Evolutionary conservation across 2,329 filamentous ascomycete genomes (phyloP), one percentile per base, ranked within the genome.

Genomic region (Fusarium sp.): DNA sequence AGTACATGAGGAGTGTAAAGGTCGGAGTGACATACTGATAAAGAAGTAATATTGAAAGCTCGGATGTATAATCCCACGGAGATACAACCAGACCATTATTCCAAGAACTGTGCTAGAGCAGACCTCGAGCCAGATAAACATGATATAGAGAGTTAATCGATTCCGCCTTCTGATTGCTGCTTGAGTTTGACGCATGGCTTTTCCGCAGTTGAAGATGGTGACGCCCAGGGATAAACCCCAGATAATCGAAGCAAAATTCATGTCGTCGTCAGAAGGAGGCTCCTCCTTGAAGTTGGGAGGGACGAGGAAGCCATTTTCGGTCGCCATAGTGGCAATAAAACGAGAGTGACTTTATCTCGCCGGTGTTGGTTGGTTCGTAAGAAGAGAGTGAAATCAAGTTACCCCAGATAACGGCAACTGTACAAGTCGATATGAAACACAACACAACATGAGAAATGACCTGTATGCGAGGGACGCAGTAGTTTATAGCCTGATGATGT

Each of bases 11-110:
- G 4, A 31, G 25, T 4, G 17, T 4, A 5, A 31, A 42, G 4
- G 10, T n/a, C 33, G 2, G 9, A 15, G 22, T 33, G 62, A 57
- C 75, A 25, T 74, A 77, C 75, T 70, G 36, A 77, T 70, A 15
- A 67, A 73, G 59, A 77, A 74, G 45, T 60, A 77, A 38, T 64
- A 75, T 44, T 76, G 60, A 29, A 77, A 82, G 75, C 81, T 83
- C 5, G 81, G 76, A 0, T 65, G 58, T 35, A 76, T 68, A 12
- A 65, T 36, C n/a, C 56, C 68, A 7, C 64, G 65, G 12, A 76
- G 61, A 18, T 76, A 75, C 31, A 74, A 13, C 75, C 75, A 76
- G 18, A 62, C 62, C 56, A 76, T 68, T 44, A 74, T 49, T 25
- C 75, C 71, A 8, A 76, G 71, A 31, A 70, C 17, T 20, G 69